Conservation (phyloP, 352 stramenopile genomes). For the Phytophthora parvispora region DNA sequence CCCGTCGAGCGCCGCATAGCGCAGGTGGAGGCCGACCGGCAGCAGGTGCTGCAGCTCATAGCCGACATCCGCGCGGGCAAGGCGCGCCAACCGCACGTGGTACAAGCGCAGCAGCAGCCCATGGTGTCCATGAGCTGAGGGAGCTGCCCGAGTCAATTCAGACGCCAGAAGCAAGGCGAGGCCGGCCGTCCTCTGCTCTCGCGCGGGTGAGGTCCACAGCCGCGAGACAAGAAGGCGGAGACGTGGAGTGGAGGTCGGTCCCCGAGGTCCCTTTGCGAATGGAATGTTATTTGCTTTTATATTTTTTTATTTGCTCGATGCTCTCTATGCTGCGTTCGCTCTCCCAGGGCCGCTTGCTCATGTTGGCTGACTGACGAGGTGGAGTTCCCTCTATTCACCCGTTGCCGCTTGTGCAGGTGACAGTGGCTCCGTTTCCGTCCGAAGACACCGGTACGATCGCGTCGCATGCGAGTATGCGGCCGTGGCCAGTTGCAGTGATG, state of each 20-base stretch:
- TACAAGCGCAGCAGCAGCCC: constrained; percentile 44
- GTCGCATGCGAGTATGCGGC: constrained; percentile 16
- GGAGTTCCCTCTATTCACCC: not conserved
- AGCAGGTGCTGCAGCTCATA: constrained; percentile 84
- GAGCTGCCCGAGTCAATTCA: not conserved
- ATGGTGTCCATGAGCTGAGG: constrained; percentile 61
- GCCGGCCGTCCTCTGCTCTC: not conserved
- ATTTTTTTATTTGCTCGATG: constrained; percentile 6
- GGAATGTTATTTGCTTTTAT: constrained; percentile 46
- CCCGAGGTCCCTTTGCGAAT: constrained; percentile 27
- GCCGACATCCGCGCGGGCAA: constrained; percentile 76
- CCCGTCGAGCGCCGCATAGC: constrained; percentile 84
- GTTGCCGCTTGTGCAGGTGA: not conserved
- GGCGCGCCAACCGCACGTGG: constrained; percentile 43
- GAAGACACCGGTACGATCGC: constrained; percentile 9
- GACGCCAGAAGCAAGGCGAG: constrained; percentile 5
- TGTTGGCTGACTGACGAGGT: constrained; percentile 7
- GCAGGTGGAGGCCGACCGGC: constrained; percentile 80
- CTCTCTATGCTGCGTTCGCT: constrained; percentile 3
- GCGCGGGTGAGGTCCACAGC: not conserved
- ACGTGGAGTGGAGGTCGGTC: not conserved
- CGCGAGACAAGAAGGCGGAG: constrained; percentile 6
- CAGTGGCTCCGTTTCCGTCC: constrained; percentile 1
- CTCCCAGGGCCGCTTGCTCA: not conserved
- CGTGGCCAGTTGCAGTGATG: constrained; percentile 19